phyloP scores from a whole-genome alignment of 305 asterid species.

The Fraxinus nigra region DNA sequence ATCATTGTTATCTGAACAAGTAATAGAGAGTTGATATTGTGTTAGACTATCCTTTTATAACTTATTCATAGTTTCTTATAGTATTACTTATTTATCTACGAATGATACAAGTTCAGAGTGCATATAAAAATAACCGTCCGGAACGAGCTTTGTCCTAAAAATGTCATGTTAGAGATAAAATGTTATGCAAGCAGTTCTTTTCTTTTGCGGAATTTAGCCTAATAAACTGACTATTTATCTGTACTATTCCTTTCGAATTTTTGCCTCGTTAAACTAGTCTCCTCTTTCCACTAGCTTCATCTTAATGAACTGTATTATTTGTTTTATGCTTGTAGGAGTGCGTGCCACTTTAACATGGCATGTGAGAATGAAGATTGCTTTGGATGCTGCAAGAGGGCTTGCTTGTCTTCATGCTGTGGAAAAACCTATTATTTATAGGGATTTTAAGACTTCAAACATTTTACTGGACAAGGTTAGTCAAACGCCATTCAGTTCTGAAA shows the following conservation, averaged over 20 bases:
- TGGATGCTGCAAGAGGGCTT: constrained; percentile 93
- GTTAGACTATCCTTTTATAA: constrained; percentile 5
- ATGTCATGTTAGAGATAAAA: not conserved
- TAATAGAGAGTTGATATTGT: constrained; percentile 1
- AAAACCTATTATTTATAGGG: constrained; percentile 82
- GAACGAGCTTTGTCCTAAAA: not conserved
- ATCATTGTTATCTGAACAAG: not conserved
- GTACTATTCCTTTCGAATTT: not conserved
- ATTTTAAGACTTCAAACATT: constrained; percentile 91
- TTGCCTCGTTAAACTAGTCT: not conserved
- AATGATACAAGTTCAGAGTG: not conserved
- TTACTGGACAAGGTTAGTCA: constrained; percentile 78
- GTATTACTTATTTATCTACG: not conserved
- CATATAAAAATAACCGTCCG: not conserved
- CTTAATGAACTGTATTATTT: not conserved
- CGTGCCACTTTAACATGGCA: constrained; percentile 73
- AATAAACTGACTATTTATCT: not conserved
- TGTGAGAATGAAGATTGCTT: constrained; percentile 74
- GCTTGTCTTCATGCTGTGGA: constrained; percentile 93
- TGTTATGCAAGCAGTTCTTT: not conserved
- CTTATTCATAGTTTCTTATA: constrained; percentile 12
- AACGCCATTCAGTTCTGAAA: not conserved
- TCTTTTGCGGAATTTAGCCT: not conserved
- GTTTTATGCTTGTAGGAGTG: constrained; percentile 53
- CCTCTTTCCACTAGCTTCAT: not conserved